A percentile compares a stretch with the other conserved stretches of the same genome.
These are phyloP conservation scores for Diospyros kaki DNA, from an alignment of 148 eudicot genomes.

Conservation along the genomic window DNA sequence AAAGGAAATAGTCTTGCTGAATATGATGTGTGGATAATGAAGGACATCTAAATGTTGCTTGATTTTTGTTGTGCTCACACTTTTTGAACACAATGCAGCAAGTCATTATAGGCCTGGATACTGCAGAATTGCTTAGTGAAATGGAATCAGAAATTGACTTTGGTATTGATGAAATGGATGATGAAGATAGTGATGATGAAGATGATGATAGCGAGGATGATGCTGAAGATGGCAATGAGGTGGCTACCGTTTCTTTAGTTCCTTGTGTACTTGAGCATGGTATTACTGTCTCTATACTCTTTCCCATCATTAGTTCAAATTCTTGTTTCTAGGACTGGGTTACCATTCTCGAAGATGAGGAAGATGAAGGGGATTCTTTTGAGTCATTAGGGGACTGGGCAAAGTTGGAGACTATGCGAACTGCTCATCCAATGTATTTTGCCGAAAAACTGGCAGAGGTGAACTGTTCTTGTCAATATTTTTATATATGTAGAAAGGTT, in stretches of 20 bases:
- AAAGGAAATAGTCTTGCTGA: too few relatives aligned
- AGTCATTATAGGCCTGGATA: conserved; percentile 88
- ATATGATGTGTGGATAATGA: too few relatives aligned
- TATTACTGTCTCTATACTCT: not conserved
- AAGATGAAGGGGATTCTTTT: conserved; percentile 60
- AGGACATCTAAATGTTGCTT: not conserved
- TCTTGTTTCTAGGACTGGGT: conserved; percentile 71
- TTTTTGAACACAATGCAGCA: conserved; percentile 60
- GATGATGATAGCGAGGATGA: conserved; percentile 40
- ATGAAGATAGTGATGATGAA: conserved; percentile 55
- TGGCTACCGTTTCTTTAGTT: conserved; percentile 19
- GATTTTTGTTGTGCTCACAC: conserved; percentile 11
- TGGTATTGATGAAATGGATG: conserved; percentile 56
- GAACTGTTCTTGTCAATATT: not conserved
- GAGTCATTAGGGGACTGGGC: conserved; percentile 95
- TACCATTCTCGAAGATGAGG: conserved; percentile 69
- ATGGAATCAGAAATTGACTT: conserved; percentile 61
- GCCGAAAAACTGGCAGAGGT: conserved; percentile 83
- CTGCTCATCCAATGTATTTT: conserved; percentile 95
- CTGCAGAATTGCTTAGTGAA: conserved; percentile 71
- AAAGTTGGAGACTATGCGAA: conserved; percentile 86
- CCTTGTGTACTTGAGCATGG: conserved; percentile 12
- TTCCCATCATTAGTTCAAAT: conserved; percentile 6
- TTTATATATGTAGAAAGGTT: not conserved
- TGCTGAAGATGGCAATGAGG: conserved; percentile 53